Evolutionary conservation across 495 filamentous ascomycete species (phyloP), one percentile per base, ranked within the genome.

Genomic region (Echria macrotheca): DNA sequence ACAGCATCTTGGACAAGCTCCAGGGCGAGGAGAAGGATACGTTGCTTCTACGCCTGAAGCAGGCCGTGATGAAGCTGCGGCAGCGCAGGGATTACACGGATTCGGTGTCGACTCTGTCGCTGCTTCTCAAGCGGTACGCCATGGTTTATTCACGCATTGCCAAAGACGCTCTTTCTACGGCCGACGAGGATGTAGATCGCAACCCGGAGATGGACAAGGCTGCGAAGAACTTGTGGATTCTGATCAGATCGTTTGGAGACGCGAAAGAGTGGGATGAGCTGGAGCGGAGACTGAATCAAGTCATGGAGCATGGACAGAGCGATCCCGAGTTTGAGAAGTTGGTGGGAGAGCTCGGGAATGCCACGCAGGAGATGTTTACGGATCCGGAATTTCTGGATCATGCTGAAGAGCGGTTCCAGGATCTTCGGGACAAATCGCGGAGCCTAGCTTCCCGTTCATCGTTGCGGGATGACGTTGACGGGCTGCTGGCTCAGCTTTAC

Each of bases 271-370:
- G 91, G 91, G 68, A 90, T 22, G 72, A 74, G 36, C 73, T 91
- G 0, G 80, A 90, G 61, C 57, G 79, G 18, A 70, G 73, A 8
- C 78, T 87, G 57, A 74, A 85, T 24, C 68, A 77, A 44, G 79
- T 96, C 43, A 66, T 93, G 69, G 71, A 77, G 31, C 88, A 95
- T 65, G 78, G 82, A 3, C 73, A 85, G 40, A 81, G 77, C 21
- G 87, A 95, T 59, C 86, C 86, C 0, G 81, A 94, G 29, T 95
- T 96, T 54, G 91, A 97, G 54, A 62, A 76, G 60, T 61, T 94
- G 23, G 78, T 94, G 65, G 72, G 69, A 8, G 84, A 91, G 21
- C 67, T 91, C 4, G 84, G 84, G 1, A 76, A 76, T 40, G 79
- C 85, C 3, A 55, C 93, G 4, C 84, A 93, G 60, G 83, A 87